Base-by-base conservation (phyloP, 1,284 basidiomycete genomes). In the Boletus sp. region DNA sequence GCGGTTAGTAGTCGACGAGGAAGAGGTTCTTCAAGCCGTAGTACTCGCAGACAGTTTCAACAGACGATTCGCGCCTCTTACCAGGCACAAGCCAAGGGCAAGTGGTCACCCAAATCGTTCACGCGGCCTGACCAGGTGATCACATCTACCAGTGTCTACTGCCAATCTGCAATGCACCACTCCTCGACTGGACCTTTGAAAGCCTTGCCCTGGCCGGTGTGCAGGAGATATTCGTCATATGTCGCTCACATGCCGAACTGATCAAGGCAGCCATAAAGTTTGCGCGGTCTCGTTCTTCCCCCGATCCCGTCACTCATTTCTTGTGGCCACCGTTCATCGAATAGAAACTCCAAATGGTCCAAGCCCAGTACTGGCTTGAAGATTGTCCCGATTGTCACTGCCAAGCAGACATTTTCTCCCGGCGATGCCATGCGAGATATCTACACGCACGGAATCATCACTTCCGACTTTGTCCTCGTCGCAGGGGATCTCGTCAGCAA, bases 371-470 rank as follows among this genome's bases (percentile, higher is more conserved):
- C 82, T 32, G 86, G 87, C 8, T 78, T 94, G 63, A 89, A 88
- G 70, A 91, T 96, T 54, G 81, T 88, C 37, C 88, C 92, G 47
- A 87, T 96, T 54, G 78, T 93, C 57, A 92, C 89, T 16, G 86
- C 90, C 47, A 87, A 85, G 64, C 85, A 91, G 60, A 94, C 93
- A 2, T 88, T 86, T 66, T 93, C 93, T 2, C 85, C 91, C 0
- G 95, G 96, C 12, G 96, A 99, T 67, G 94, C 94, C 26, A 84
- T 99, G 77, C 85, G 96, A 52, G 94, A 99, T 69, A 85, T 98
- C 56, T 98, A 99, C 71, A 89, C 88, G 44, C 89, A 91, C 47
- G 85, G 93, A 57, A 80, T 99, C 59, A 87, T 99, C 59, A 91
- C 91, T 23, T 82, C 81, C 50, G 94, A 99, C 64, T 97, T 95